phyloP scores from a whole-genome alignment of 352 stramenopile genomes.

The Phytophthora agathidicida region DNA sequence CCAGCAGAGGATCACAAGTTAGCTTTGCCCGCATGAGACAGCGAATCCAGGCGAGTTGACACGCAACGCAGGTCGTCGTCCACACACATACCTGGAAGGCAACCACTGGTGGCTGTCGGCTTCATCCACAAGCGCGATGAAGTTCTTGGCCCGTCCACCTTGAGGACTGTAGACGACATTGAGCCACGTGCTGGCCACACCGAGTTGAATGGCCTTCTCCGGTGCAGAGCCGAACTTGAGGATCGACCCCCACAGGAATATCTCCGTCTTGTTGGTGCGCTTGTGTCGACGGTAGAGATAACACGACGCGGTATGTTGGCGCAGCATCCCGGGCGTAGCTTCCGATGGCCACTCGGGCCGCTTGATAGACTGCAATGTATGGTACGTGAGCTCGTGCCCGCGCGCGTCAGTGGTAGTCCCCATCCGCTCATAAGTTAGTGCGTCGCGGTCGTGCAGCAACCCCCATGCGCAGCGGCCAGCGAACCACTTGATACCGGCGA shows the following conservation, averaged over 20 bases:
- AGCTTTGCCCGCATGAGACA: conserved; percentile 15
- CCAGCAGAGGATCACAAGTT: conserved; percentile 17
- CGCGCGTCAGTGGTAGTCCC: conserved; percentile 32
- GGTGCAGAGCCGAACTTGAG: conserved; percentile 36
- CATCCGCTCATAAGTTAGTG: conserved; percentile 54
- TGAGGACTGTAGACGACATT: conserved; percentile 31
- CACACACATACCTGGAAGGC: conserved; percentile 35
- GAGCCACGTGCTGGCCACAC: conserved; percentile 41
- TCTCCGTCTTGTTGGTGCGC: conserved; percentile 36
- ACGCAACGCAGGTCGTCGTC: conserved; percentile 18
- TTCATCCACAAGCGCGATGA: conserved; percentile 36
- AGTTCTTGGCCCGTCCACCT: conserved; percentile 35
- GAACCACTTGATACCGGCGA: conserved; percentile 61
- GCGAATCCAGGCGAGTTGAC: too few species aligned
- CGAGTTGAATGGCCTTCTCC: conserved; percentile 39
- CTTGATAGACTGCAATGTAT: conserved; percentile 52
- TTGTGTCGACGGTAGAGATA: conserved; percentile 42
- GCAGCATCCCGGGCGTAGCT: conserved; percentile 39
- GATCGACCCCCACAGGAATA: conserved; percentile 47
- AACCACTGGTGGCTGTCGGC: conserved; percentile 32
- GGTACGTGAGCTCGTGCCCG: conserved; percentile 46
- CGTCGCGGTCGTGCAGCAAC: conserved; percentile 36
- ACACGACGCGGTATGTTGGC: conserved; percentile 40
- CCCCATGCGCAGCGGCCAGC: conserved; percentile 35
- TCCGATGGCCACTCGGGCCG: conserved; percentile 47